Percentiles rank a stretch among this genome's conserved stretches.
Evolutionary conservation across 345 rosid genomes (phyloP).

Genomic region (Anacardium occidentale): DNA sequence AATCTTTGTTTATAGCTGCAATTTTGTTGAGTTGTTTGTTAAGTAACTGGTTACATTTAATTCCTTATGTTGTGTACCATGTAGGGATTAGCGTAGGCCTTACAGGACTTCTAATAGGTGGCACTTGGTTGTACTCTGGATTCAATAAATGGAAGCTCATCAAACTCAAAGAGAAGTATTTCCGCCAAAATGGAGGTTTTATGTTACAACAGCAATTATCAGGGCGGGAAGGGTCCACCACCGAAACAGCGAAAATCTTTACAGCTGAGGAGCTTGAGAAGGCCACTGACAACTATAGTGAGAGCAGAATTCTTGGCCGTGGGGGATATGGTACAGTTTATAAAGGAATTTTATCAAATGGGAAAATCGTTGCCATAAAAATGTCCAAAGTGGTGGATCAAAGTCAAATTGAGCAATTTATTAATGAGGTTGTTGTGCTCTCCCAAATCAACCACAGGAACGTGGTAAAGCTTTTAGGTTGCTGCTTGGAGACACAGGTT

Average conservation of each 20-base stretch:
- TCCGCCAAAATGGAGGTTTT: conserved; percentile 16
- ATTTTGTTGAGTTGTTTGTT: neutral
- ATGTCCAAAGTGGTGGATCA: conserved; percentile 26
- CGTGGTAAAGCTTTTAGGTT: conserved; percentile 26
- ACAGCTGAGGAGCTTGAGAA: conserved; percentile 24
- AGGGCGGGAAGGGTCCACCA: conserved; percentile 15
- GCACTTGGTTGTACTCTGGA: conserved; percentile 13
- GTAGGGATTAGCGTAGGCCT: neutral
- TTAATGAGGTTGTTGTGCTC: conserved; percentile 23
- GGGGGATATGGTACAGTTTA: conserved; percentile 30
- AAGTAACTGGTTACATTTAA: neutral
- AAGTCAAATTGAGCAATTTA: conserved; percentile 25
- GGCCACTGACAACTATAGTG: conserved; percentile 26
- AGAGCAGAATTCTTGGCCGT: conserved; percentile 18
- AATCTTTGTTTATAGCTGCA: no score
- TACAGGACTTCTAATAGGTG: neutral
- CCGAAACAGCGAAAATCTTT: conserved; percentile 20
- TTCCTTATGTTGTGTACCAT: neutral
- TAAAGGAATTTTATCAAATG: conserved; percentile 23
- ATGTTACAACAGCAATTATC: conserved; percentile 11
- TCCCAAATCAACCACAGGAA: conserved; percentile 24
- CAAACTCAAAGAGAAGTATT: conserved; percentile 17
- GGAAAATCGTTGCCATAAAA: conserved; percentile 24
- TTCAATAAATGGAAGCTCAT: conserved; percentile 13
- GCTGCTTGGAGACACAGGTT: conserved; percentile 25